phyloP scores from a whole-genome alignment of 1,284 basidiomycete species.

The Trametes polyzona region DNA sequence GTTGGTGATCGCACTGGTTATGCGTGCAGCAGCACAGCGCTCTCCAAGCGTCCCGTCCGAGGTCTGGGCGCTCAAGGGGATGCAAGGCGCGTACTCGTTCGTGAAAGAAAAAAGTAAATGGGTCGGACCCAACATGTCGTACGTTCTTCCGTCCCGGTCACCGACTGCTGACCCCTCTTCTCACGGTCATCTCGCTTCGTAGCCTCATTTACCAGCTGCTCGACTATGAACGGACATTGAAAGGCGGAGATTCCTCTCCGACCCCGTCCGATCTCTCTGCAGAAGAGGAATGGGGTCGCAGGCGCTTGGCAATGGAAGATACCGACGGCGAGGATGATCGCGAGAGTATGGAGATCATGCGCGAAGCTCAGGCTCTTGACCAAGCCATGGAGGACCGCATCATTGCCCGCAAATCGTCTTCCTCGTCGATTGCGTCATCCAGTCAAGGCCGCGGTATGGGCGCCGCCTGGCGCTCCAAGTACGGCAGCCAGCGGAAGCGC shows the following conservation, averaged over 20 bases:
- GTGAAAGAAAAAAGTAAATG: slow-evolving; percentile 89
- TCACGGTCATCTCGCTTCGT: slow-evolving; percentile 21
- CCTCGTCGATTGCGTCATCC: slow-evolving; percentile 61
- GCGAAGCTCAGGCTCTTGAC: slow-evolving; percentile 76
- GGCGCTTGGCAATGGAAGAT: slow-evolving; percentile 69
- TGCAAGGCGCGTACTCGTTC: slow-evolving; percentile 93
- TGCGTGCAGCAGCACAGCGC: slow-evolving; percentile 86
- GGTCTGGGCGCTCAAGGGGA: slow-evolving; percentile 80
- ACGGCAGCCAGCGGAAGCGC: slow-evolving; percentile 59
- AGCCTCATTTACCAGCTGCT: slow-evolving; percentile 96
- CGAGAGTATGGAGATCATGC: slow-evolving; percentile 63
- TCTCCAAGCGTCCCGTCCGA: slow-evolving; percentile 70
- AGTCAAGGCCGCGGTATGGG: slow-evolving; percentile 56
- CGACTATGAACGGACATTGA: slow-evolving; percentile 88
- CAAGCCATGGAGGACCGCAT: slow-evolving; percentile 83
- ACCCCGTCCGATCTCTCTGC: slow-evolving; percentile 56
- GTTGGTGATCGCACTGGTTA: slow-evolving; percentile 90
- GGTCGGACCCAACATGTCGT: slow-evolving; percentile 96
- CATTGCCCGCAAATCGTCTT: slow-evolving; percentile 70
- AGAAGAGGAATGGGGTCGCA: slow-evolving; percentile 85
- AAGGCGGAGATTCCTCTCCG: slow-evolving; percentile 52
- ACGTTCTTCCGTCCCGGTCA: slow-evolving; percentile 44
- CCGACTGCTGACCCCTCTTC: neutral
- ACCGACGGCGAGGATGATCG: slow-evolving; percentile 51
- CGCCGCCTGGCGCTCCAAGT: slow-evolving; percentile 63